Conservation (phyloP, 1,139 yeast genomes). For the Arxiozyma bovina region DNA sequence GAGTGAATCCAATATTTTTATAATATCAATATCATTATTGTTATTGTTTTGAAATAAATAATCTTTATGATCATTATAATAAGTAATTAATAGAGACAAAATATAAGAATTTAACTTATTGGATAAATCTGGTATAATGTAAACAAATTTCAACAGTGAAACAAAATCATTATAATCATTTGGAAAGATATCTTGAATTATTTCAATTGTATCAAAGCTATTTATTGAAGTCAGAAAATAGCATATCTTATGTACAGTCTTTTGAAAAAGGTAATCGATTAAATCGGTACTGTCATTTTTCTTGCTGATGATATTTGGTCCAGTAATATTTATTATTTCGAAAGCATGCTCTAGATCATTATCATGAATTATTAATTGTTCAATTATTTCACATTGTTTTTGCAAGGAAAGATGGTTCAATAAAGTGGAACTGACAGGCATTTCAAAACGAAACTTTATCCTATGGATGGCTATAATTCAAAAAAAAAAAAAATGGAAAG, state of each 20-base stretch:
- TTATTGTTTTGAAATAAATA: neutral
- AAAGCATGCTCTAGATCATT: slow-evolving; percentile 4
- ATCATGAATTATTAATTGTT: neutral
- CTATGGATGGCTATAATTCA: neutral
- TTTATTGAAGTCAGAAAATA: neutral
- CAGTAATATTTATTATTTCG: neutral
- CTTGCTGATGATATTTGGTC: neutral
- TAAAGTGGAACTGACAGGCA: slow-evolving; percentile 1
- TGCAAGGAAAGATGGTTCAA: neutral
- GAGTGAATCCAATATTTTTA: neutral
- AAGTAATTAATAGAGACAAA: neutral
- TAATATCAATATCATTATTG: neutral
- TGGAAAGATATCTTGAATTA: neutral
- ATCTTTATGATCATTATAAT: neutral
- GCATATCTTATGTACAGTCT: neutral
- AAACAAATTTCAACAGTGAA: neutral
- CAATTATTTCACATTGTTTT: neutral
- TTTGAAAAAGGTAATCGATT: neutral
- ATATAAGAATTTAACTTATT: neutral
- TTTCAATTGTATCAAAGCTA: neutral
- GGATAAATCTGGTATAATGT: neutral
- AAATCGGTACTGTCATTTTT: neutral
- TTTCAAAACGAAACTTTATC: neutral
- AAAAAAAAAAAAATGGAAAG: too few species aligned
- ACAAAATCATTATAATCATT: neutral